Conservation (phyloP, 495 filamentous ascomycete genomes). For the Platismatia glauca region DNA sequence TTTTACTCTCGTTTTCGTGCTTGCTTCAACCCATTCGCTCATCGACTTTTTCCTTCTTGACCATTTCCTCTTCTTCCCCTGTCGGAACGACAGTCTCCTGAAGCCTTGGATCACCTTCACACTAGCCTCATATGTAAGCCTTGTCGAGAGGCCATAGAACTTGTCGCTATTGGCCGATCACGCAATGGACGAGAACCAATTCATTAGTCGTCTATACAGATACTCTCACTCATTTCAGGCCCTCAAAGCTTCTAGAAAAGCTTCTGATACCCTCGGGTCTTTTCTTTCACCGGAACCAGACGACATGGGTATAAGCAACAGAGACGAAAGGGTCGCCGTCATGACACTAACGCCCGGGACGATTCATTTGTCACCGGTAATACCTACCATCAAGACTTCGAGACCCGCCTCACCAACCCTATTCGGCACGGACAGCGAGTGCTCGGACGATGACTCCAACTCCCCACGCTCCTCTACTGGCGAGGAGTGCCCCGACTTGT, state of each 20-base stretch:
- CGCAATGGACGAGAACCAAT: neutral
- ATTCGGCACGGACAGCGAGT: neutral
- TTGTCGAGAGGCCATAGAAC: neutral
- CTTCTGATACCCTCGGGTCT: neutral
- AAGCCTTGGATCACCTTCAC: neutral
- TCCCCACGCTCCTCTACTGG: neutral
- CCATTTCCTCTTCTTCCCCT: neutral
- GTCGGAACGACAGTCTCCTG: neutral
- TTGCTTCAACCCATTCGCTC: neutral
- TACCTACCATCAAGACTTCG: neutral
- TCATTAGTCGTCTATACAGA: neutral
- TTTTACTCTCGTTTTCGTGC: too few relatives aligned
- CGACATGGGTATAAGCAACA: neutral
- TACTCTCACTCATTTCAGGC: neutral
- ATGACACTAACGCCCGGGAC: neutral
- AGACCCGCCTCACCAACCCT: neutral
- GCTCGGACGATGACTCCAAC: neutral
- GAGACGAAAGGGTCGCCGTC: neutral
- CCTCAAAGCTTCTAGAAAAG: neutral
- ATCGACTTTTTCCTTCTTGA: neutral
- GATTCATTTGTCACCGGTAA: neutral
- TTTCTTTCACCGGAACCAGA: neutral
- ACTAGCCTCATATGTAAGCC: neutral
- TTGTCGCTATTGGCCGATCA: neutral
- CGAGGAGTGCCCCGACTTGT: constrained; percentile 1